Evolutionary conservation across 805 yeast species (phyloP).

Genomic region (Zygosaccharomyces siamensis): DNA sequence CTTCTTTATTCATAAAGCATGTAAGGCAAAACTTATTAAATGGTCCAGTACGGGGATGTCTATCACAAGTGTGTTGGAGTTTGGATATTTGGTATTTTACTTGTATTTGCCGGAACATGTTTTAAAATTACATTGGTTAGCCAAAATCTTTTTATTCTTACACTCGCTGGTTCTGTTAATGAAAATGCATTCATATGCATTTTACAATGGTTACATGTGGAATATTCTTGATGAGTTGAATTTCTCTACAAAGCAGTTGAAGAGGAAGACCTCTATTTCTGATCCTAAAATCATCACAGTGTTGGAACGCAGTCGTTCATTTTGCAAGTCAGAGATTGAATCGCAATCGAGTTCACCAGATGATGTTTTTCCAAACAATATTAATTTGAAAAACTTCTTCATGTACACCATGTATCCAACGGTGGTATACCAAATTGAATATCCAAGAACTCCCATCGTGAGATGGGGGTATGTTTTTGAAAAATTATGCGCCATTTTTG

Average conservation of each 20-base stretch:
- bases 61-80: constrained; percentile 55
- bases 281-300: constrained; percentile 31
- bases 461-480: constrained; percentile 64
- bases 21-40: constrained; percentile 41
- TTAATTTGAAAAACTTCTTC: constrained; percentile 62
- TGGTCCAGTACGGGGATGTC: constrained; percentile 69
- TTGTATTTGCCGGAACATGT: constrained; percentile 50
- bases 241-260: constrained; percentile 43
- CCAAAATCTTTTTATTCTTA: constrained; percentile 73
- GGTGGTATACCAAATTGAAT: constrained; percentile 73
- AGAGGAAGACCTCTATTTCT: constrained; percentile 29
- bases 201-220: constrained; percentile 90
- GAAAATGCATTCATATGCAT: constrained; percentile 94
- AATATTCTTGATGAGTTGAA: constrained; percentile 49
- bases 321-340: constrained; percentile 67
- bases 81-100: constrained; percentile 48
- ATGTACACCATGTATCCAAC: constrained; percentile 86
- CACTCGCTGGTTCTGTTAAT: constrained; percentile 84
- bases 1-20: constrained; percentile 52
- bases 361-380: constrained; percentile 63
- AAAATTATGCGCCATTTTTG: constrained; percentile 77
- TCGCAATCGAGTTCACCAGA: constrained; percentile 42
- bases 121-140: constrained; percentile 75
- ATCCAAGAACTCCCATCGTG: constrained; percentile 67
- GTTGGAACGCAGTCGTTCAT: constrained; percentile 49